Evolutionary conservation across 1,284 basidiomycete species (phyloP), one percentile per base, ranked within the genome.

Genomic region (Mrakiaceae sp.): DNA sequence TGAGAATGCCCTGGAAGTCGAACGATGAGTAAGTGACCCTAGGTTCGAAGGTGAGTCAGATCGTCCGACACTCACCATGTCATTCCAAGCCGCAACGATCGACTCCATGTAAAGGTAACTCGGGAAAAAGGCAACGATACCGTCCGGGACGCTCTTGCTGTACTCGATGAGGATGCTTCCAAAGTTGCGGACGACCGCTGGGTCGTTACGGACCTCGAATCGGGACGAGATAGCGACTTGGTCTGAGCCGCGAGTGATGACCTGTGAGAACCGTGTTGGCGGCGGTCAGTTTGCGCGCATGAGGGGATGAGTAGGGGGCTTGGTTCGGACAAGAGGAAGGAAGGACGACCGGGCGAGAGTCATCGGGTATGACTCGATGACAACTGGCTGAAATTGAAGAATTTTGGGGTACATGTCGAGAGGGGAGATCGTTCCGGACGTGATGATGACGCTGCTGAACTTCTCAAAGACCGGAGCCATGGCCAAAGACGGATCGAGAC

Each of bases 51-150:
- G 27, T 27, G 27, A 27, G n/a, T 50, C 10, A 52, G 2, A 16
- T 3, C 46, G 57, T 51, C 0, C 46, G 60, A 16, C 55, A 72
- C 85, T 68, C 72, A 91, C 92, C 96, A 99, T 98, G 75, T 99
- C 96, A 75, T 98, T 97, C 96, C 96, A 99, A 11, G 96, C 96
- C 2, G 93, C 92, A 27, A 98, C 96, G 69, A 99, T 99, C 48
- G 90, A 94, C 78, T 99, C 96, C 96, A 99, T 99, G 78, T 99
- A 99, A 42, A 99, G 84, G 78, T 99, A 99, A 74, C 90, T 94
- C 14, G 96, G 96, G 78, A 99, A 99, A 82, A 99, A 99, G 7
- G 94, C 95, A 47, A 98, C 96, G 67, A 99, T 90, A n/a, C 96
- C 96, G 76, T 99, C 96, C 5, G 96, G 96, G 0, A 98, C 92